Evolutionary conservation across 441 rosid species (phyloP).

Genomic region (Adansonia gregorii): DNA sequence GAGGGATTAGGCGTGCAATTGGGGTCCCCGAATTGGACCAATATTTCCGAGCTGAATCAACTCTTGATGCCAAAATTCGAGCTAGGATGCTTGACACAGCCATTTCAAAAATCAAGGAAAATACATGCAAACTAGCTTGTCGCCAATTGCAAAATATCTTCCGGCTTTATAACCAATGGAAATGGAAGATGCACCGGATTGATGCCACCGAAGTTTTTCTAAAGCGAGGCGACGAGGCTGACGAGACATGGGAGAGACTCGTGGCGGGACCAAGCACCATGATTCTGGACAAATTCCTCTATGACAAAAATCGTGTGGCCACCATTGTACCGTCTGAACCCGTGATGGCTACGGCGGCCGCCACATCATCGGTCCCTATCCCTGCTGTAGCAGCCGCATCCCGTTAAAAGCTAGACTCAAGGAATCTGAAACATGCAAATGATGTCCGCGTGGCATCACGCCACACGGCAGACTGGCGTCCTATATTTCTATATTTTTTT

Average conservation of each 20-base stretch:
- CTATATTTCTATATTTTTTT: background rate
- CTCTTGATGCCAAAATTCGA: slow-evolving; percentile 31
- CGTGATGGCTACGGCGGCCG: background rate
- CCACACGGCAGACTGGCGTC: background rate
- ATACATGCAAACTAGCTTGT: slow-evolving; percentile 54
- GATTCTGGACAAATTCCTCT: slow-evolving; percentile 55
- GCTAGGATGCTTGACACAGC: slow-evolving; percentile 49
- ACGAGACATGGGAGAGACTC: slow-evolving; percentile 64
- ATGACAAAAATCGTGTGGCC: slow-evolving; percentile 31
- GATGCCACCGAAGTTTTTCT: slow-evolving; percentile 76
- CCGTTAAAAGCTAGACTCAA: slow-evolving; percentile 37
- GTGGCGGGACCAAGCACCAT: slow-evolving; percentile 59
- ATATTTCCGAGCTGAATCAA: slow-evolving; percentile 44
- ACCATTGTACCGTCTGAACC: slow-evolving; percentile 36
- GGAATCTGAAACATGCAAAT: background rate
- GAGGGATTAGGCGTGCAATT: slow-evolving; percentile 68
- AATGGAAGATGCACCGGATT: slow-evolving; percentile 66
- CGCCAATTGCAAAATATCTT: slow-evolving; percentile 64
- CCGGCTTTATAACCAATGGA: slow-evolving; percentile 51
- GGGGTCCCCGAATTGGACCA: slow-evolving; percentile 71
- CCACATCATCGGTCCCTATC: slow-evolving; percentile 40
- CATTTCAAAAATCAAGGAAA: slow-evolving; percentile 58
- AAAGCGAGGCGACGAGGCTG: slow-evolving; percentile 51
- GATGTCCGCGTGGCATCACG: slow-evolving; percentile 31
- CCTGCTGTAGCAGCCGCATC: slow-evolving; percentile 51